Conservation (phyloP, 805 yeast species). For the Nakazawaea populi region DNA sequence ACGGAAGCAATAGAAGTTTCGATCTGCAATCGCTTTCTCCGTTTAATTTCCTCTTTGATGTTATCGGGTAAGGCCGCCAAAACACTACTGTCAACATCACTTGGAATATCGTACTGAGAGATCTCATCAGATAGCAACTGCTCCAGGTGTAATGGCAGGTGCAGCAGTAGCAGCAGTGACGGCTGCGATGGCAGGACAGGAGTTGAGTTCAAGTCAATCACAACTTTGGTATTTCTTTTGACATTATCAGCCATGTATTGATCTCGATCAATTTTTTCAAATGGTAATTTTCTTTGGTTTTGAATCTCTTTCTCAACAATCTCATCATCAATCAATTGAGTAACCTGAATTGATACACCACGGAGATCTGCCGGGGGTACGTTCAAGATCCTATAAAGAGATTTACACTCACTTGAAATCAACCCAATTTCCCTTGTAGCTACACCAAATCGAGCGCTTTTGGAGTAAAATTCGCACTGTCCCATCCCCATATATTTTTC, state of each 20-base stretch:
- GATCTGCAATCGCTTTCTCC: slow-evolving; percentile 10
- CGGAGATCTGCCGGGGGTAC: slow-evolving; percentile 66
- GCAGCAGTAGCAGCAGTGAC: too few species aligned
- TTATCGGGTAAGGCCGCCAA: slow-evolving; percentile 20
- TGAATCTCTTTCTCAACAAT: slow-evolving; percentile 15
- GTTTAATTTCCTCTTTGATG: slow-evolving; percentile 12
- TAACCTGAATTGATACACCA: slow-evolving; percentile 72
- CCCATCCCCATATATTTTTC: slow-evolving; percentile 86
- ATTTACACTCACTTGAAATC: slow-evolving; percentile 53
- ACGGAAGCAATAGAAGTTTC: slow-evolving; percentile 11
- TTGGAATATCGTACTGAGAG: slow-evolving; percentile 18
- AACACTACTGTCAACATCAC: slow-evolving; percentile 21
- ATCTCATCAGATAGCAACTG: background rate
- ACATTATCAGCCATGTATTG: background rate
- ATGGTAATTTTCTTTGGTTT: slow-evolving; percentile 29
- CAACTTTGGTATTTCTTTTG: background rate
- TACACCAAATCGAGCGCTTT: slow-evolving; percentile 52
- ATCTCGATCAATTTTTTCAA: slow-evolving; percentile 16
- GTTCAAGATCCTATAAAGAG: slow-evolving; percentile 47
- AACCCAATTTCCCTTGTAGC: slow-evolving; percentile 56
- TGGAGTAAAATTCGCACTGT: slow-evolving; percentile 56
- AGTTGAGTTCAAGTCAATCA: background rate
- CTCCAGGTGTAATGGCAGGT: background rate
- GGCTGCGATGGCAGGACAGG: slow-evolving; percentile 14
- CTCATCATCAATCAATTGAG: slow-evolving; percentile 41